Evolutionary conservation across 1,284 basidiomycete species (phyloP), one percentile per base, ranked within the genome.

Genomic region (Grifola frondosa): DNA sequence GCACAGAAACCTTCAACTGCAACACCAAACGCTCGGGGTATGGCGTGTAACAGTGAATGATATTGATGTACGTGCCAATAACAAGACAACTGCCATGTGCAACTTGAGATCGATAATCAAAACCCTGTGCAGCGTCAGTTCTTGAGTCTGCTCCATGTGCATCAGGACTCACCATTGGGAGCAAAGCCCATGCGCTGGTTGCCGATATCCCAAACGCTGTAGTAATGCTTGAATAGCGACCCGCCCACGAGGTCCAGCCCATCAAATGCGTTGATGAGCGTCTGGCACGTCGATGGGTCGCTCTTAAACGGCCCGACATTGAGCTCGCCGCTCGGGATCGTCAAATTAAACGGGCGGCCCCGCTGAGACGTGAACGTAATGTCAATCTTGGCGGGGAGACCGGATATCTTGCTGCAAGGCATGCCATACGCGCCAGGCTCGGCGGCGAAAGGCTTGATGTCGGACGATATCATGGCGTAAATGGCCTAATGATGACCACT

Each of bases 351-450:
- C 15, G 67, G 64, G 28, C 42, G 44, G 25, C 75, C 76, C 30
- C 52, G 43, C 46, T 73, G 67, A 15, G 68, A 70, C n/a, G 70
- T 74, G 62, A 80, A 78, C 3, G 63, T 58, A 54, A 81, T 69
- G 56, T 72, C 70, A 54, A 80, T 77, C 42, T 59, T 61, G 8
- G 77, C 77, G 31, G 73, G 69, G 23, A 79, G 63, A 2, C 66
- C 64, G 15, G 64, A 42, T 44, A 78, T 71, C 45, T 64, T 61
- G 51, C 60, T 56, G 62, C 77, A 81, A 6, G 76, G 62, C 43
- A 80, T 73, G 23, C 76, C 77, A 54, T 76, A 79, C 3, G 76
- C 73, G 15, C 78, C 78, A 24, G 74, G 69, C 53, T 77, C 73
- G 7, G 64, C 67, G 19, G 61, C 47, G 56, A 73, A 71, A 11